Base-by-base conservation (phyloP, 805 yeast genomes). In the Saccharomycopsis capsularis region DNA sequence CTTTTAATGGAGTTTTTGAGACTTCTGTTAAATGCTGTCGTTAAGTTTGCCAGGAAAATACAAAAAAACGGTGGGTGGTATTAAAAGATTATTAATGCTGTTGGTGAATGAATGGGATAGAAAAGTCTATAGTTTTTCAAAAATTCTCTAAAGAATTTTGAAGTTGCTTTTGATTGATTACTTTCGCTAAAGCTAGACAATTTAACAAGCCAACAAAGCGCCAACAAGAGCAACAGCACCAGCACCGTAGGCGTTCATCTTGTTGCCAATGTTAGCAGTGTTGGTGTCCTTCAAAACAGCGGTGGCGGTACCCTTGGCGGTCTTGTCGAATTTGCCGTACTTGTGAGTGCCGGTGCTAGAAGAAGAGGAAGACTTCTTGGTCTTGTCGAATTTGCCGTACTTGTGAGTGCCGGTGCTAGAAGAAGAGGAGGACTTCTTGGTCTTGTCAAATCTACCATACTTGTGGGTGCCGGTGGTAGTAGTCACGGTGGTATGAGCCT, bases 231-330 rank as follows among this genome's bases (percentile, higher is more conserved):
- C 54, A 38, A 35, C 51, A 40, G 51, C 50, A 29, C 54, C 54
- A 19, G 22, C n/a, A 41, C 54, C 54, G 16, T 19, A 19, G 22
- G 42, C 42, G 36, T 50, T 29, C 16, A 22, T 74, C 65, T 89
- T 88, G 64, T 88, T 88, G 21, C 98, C 99, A 15, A 97, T 97
- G 59, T 82, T 85, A 23, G 85, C 79, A 57, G 97, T 70, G 43
- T 73, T 71, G 13, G 34, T 36, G 29, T 21, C 48, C 25, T 44
- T 48, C 13, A 43, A 27, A 35, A 52, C 55, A 9, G 73, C 56
- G 16, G 64, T 55, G 23, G 61, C 52, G 11, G 65, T 57, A 40
- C 65, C 58, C 4, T 57, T 53, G 42, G 65, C 63, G 48, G 74
- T 70, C 59, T 70, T 72, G 70, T 77, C 69, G 60, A 77, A 77